Conservation (phyloP, 495 filamentous ascomycete species). For the Neurospora terricola region DNA sequence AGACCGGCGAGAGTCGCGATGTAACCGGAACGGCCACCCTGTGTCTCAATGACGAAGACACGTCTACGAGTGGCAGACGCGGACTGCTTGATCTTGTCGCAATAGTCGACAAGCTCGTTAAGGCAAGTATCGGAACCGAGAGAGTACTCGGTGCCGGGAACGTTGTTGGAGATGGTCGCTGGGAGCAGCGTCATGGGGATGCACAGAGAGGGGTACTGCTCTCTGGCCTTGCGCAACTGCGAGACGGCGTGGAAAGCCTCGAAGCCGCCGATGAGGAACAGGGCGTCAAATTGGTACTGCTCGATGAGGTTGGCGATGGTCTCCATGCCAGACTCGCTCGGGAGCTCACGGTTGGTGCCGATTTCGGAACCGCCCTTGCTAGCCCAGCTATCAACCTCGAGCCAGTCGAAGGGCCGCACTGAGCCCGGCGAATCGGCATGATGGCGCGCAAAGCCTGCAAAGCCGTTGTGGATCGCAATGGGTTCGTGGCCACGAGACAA, state of each 20-base stretch:
- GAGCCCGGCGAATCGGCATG: slow-evolving; percentile 76
- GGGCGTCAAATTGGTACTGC: slow-evolving; percentile 76
- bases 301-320: slow-evolving; percentile 78
- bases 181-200: slow-evolving; percentile 90
- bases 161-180: slow-evolving; percentile 98
- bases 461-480: slow-evolving; percentile 91
- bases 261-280: slow-evolving; percentile 92
- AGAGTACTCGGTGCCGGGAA: slow-evolving; percentile 95
- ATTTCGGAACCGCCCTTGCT: slow-evolving; percentile 97
- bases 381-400: slow-evolving; percentile 92
- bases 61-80: slow-evolving; percentile 84
- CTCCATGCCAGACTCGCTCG: slow-evolving; percentile 71
- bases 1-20: slow-evolving; percentile 85
- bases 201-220: slow-evolving; percentile 70
- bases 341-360: slow-evolving; percentile 90
- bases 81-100: slow-evolving; percentile 94
- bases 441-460: slow-evolving; percentile 88
- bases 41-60: slow-evolving; percentile 96
- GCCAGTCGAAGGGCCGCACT: slow-evolving; percentile 76
- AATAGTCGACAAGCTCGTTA: slow-evolving; percentile 93
- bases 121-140: slow-evolving; percentile 94
- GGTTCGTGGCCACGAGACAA: slow-evolving; percentile 86
- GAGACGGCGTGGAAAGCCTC: slow-evolving; percentile 91
- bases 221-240: slow-evolving; percentile 70
- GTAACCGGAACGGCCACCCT: slow-evolving; percentile 91